These are phyloP conservation scores for Gynochthodes officinalis DNA, from an alignment of 257 asterid species.

Conservation along the genomic window DNA sequence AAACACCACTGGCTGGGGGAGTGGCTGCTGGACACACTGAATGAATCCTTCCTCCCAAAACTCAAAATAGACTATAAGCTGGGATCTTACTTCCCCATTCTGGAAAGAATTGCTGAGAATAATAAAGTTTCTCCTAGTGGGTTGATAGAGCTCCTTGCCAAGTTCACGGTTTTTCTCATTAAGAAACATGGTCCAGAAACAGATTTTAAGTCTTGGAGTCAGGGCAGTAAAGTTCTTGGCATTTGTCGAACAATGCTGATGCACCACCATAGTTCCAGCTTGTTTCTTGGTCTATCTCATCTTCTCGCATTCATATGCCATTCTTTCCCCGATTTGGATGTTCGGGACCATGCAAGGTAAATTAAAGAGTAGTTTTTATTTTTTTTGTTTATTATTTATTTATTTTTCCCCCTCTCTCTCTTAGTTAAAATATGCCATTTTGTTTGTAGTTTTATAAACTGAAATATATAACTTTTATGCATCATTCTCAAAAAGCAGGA, in stretches of 20 bases:
- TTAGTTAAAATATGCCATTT: no score
- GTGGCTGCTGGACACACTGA: conserved; percentile 66
- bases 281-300: conserved; percentile 63
- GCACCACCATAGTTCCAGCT: conserved; percentile 74
- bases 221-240: conserved; percentile 78
- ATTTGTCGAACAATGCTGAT: conserved; percentile 85
- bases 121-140: conserved; percentile 69
- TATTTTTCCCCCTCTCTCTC: no score
- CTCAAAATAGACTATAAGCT: conserved; percentile 68
- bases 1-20: conserved; percentile 79
- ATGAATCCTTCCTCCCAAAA: conserved; percentile 65
- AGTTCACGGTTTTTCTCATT: conserved; percentile 62
- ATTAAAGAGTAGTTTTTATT: no score
- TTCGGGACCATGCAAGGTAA: conserved; percentile 96
- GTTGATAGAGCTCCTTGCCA: conserved; percentile 65
- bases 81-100: conserved; percentile 74
- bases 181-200: conserved; percentile 81
- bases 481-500: neutral
- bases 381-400: no score
- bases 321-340: conserved; percentile 89
- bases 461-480: neutral
- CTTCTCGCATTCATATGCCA: conserved; percentile 74
- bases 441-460: neutral
- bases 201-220: conserved; percentile 80
- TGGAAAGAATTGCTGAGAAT: conserved; percentile 76